phyloP scores from a whole-genome alignment of 2,329 filamentous ascomycete genomes.

The Macrophomina tecta region DNA sequence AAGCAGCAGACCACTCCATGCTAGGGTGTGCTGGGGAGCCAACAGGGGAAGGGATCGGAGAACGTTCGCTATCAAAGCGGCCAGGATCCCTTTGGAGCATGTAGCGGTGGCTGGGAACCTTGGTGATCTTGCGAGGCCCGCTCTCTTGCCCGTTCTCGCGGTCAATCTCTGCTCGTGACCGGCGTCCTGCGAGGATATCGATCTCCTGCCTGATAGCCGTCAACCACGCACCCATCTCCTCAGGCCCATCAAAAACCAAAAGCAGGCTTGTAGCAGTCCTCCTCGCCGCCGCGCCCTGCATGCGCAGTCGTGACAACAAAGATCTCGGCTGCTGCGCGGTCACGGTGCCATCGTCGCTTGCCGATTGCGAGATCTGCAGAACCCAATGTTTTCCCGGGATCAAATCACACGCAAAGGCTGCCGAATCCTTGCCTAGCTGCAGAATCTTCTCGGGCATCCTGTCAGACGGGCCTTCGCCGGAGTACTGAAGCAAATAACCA shows the following conservation, averaged over 20 bases:
- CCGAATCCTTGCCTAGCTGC: conserved; percentile 74
- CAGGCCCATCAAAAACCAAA: conserved; percentile 73
- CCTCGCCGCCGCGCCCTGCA: conserved; percentile 61
- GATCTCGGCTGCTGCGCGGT: conserved; percentile 62
- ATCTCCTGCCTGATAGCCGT: conserved; percentile 71
- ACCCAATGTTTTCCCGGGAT: conserved; percentile 84
- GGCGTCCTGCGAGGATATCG: conserved; percentile 71
- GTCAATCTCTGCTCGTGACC: conserved; percentile 43
- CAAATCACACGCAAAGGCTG: conserved; percentile 79
- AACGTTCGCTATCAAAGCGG: conserved; percentile 36
- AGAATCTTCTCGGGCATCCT: conserved; percentile 76
- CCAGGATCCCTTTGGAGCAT: conserved; percentile 43
- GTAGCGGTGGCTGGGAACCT: conserved; percentile 45
- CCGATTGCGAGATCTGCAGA: conserved; percentile 72
- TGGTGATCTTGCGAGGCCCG: conserved; percentile 30
- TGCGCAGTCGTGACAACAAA: conserved; percentile 68
- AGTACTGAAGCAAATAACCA: conserved; percentile 76
- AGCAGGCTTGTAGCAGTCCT: conserved; percentile 68
- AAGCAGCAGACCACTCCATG: conserved; percentile 41
- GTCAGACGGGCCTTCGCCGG: conserved; percentile 72
- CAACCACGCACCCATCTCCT: conserved; percentile 81
- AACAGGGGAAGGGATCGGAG: conserved; percentile 37
- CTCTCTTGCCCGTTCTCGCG: conserved; percentile 36
- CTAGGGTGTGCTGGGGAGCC: conserved; percentile 39
- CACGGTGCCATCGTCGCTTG: conserved; percentile 62